phyloP scores from a whole-genome alignment of 1,139 yeast species.

The Taphrina communis region DNA sequence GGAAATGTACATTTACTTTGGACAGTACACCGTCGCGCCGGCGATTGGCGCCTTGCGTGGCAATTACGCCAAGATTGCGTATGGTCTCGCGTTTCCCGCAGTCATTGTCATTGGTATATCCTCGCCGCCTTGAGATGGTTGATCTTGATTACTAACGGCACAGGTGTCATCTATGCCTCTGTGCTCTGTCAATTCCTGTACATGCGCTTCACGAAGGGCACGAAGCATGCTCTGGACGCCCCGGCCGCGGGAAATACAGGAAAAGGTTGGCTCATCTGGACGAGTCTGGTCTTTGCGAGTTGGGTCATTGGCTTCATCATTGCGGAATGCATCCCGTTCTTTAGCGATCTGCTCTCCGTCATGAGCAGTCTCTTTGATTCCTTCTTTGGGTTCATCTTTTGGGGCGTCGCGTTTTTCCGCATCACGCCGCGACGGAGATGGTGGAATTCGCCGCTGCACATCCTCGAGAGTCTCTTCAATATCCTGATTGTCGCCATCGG shows the following conservation, averaged over 20 bases:
- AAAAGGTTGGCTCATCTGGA: constrained; percentile 63
- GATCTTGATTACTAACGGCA: too few species aligned
- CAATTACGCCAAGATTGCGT: constrained; percentile 60
- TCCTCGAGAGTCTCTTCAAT: constrained; percentile 51
- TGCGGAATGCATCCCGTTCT: constrained; percentile 69
- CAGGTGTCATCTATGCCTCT: constrained; percentile 54
- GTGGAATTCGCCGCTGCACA: constrained; percentile 48
- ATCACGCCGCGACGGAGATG: constrained; percentile 44
- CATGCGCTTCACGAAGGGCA: constrained; percentile 36
- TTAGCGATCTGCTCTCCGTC: constrained; percentile 62
- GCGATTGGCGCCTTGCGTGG: constrained; percentile 63
- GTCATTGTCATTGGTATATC: constrained; percentile 59
- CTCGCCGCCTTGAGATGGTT: constrained; percentile 29
- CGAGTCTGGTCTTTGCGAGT: constrained; percentile 54
- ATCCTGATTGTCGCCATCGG: constrained; percentile 57
- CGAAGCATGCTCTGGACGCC: constrained; percentile 34
- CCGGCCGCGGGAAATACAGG: constrained; percentile 54
- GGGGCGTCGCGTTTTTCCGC: constrained; percentile 66
- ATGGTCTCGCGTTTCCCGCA: constrained; percentile 68
- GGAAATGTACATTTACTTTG: constrained; percentile 64
- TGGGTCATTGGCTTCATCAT: constrained; percentile 60
- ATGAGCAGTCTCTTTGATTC: constrained; percentile 71
- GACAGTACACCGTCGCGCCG: constrained; percentile 64
- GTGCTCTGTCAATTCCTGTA: constrained; percentile 39
- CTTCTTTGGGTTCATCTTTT: constrained; percentile 69